These are phyloP conservation scores for Boletus rex-veris DNA, from an alignment of 768 basidiomycete genomes.

Conservation along the genomic window DNA sequence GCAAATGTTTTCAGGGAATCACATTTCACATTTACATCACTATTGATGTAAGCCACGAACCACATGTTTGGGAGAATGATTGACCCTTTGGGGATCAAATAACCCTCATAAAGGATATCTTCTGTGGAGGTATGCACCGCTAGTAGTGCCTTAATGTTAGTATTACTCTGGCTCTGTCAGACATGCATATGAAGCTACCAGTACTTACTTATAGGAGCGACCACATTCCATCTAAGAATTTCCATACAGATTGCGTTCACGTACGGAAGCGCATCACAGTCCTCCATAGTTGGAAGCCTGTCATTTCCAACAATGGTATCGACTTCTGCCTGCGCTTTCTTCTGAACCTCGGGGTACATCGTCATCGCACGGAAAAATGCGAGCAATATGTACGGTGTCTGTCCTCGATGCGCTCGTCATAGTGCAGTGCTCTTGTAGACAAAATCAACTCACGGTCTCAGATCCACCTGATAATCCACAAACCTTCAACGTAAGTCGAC, in stretches of 20 bases:
- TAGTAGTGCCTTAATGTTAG: too few relatives aligned
- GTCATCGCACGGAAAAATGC: slow-evolving; percentile 19
- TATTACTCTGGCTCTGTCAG: too few relatives aligned
- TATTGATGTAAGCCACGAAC: too few relatives aligned
- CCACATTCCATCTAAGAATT: slow-evolving; percentile 7
- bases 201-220: not conserved
- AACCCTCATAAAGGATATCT: too few relatives aligned
- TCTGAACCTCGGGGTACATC: slow-evolving; percentile 4
- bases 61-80: too few relatives aligned
- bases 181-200: too few relatives aligned
- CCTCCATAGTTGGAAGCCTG: slow-evolving; percentile 8
- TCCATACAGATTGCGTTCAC: slow-evolving; percentile 3
- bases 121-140: too few relatives aligned
- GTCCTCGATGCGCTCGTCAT: slow-evolving; percentile 6
- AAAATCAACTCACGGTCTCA: slow-evolving; percentile 21
- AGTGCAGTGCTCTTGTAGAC: not conserved
- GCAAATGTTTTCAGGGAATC: too few relatives aligned
- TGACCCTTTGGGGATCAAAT: too few relatives aligned
- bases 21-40: too few relatives aligned
- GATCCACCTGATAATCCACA: slow-evolving; percentile 20
- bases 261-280: slow-evolving; percentile 7
- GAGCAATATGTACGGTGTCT: slow-evolving; percentile 4
- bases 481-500: not conserved
- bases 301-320: slow-evolving; percentile 3
- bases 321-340: slow-evolving; percentile 11